Percentiles rank a stretch among this genome's conserved stretches.
These are phyloP conservation scores for Zygosaccharomyces bisporus DNA, from an alignment of 805 yeast species.

Conservation along the genomic window DNA sequence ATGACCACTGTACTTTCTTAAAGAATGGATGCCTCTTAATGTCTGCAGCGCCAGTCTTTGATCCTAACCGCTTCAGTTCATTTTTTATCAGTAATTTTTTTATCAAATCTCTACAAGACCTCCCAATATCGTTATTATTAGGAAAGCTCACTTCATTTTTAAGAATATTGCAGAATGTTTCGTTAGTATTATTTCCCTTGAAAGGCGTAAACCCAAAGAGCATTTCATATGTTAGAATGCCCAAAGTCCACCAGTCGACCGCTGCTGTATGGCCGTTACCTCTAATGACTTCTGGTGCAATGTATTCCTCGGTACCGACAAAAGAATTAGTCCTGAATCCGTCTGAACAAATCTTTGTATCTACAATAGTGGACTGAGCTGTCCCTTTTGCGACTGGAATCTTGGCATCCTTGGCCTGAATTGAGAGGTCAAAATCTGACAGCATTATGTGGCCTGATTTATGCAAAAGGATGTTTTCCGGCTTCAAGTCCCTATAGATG, in stretches of 20 bases:
- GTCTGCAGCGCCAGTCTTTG: conserved; percentile 92
- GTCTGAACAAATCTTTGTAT: conserved; percentile 91
- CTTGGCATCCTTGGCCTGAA: conserved; percentile 74
- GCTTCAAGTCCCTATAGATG: conserved; percentile 93
- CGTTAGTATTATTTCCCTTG: conserved; percentile 84
- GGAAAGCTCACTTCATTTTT: conserved; percentile 80
- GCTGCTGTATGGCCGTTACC: conserved; percentile 98
- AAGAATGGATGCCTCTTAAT: conserved; percentile 88
- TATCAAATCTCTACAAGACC: conserved; percentile 73
- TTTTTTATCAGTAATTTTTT: conserved; percentile 82
- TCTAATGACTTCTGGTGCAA: conserved; percentile 96
- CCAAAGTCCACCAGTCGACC: conserved; percentile 99
- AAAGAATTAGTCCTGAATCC: conserved; percentile 96
- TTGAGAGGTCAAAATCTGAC: conserved; percentile 92
- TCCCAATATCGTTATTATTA: conserved; percentile 62
- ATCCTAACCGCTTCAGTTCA: conserved; percentile 83
- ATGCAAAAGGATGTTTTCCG: conserved; percentile 90
- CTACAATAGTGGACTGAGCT: conserved; percentile 45
- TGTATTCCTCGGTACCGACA: conserved; percentile 98
- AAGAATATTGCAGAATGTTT: conserved; percentile 82
- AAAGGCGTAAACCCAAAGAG: conserved; percentile 94
- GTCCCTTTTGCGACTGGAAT: conserved; percentile 48
- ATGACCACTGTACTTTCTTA: conserved; percentile 92
- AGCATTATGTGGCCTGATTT: conserved; percentile 98
- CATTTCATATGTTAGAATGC: conserved; percentile 92